Conservation (phyloP, 768 basidiomycete genomes). For the Suillus fuscotomentosus region DNA sequence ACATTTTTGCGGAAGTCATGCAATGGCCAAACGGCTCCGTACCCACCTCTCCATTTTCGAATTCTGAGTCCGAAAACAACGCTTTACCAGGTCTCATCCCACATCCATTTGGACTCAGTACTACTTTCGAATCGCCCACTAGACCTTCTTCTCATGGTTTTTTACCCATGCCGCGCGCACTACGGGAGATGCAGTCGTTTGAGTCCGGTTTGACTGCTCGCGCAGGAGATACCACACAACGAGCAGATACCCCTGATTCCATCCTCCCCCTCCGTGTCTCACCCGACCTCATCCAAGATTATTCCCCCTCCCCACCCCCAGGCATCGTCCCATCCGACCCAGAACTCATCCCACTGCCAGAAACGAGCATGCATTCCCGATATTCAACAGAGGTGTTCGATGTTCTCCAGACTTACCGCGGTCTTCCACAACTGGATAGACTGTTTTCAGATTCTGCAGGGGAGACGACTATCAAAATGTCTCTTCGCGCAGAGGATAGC, state of each 20-base stretch:
- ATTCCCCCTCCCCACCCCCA: constrained; percentile 18
- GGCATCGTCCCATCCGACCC: constrained; percentile 27
- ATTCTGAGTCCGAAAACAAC: constrained; percentile 18
- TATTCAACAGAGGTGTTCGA: constrained; percentile 80
- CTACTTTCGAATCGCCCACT: constrained; percentile 60
- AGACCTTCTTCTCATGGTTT: constrained; percentile 42
- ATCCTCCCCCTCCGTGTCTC: neutral
- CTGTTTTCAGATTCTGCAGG: constrained; percentile 54
- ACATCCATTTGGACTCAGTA: constrained; percentile 64
- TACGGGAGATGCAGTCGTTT: constrained; percentile 88
- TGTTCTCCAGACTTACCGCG: constrained; percentile 76
- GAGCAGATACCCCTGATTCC: constrained; percentile 11
- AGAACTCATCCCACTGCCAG: constrained; percentile 37
- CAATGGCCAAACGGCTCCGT: constrained; percentile 45
- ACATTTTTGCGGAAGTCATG: constrained; percentile 69
- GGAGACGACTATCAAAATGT: constrained; percentile 72
- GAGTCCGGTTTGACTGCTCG: constrained; percentile 80
- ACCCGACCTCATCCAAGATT: neutral
- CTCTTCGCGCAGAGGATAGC: constrained; percentile 60
- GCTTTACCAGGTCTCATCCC: constrained; percentile 29
- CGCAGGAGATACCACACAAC: constrained; percentile 39
- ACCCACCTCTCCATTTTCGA: constrained; percentile 38
- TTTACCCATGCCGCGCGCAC: constrained; percentile 46
- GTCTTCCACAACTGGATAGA: constrained; percentile 70
- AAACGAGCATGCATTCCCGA: constrained; percentile 54